phyloP scores from a whole-genome alignment of 176 grass and related monocot genomes.

The Cenchrus americanus region DNA sequence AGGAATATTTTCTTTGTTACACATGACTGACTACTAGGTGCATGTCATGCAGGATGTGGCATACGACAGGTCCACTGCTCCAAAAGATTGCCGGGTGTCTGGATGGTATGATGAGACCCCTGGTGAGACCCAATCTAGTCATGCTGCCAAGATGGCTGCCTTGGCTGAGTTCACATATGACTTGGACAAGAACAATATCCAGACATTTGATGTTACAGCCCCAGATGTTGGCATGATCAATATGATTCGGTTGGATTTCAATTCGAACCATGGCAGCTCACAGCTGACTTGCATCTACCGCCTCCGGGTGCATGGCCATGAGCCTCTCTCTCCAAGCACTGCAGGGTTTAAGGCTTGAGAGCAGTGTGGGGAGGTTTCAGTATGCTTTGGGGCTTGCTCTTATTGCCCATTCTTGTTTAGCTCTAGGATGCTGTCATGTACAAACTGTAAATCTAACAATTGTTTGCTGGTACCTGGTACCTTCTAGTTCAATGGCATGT shows the following conservation, averaged over 20 bases:
- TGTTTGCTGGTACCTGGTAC: conserved; percentile 16
- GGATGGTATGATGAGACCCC: conserved; percentile 61
- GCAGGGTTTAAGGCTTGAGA: conserved; percentile 28
- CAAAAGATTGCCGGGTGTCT: conserved; percentile 59
- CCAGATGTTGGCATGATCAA: conserved; percentile 51
- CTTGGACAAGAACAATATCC: conserved; percentile 61
- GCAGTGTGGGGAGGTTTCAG: background rate
- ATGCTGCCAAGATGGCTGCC: conserved; percentile 30
- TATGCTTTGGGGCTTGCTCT: background rate
- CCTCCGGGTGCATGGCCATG: conserved; percentile 67
- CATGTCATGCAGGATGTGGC: conserved; percentile 60
- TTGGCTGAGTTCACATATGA: conserved; percentile 63
- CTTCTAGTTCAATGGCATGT: conserved; percentile 13
- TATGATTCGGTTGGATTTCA: conserved; percentile 67
- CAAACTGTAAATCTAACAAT: conserved; percentile 44
- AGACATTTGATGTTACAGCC: conserved; percentile 56
- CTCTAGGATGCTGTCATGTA: conserved; percentile 35
- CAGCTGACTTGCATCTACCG: conserved; percentile 74
- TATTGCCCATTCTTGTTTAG: conserved; percentile 32
- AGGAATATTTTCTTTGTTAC: background rate
- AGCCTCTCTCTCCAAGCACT: conserved; percentile 34
- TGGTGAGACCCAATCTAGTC: conserved; percentile 25
- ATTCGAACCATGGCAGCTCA: conserved; percentile 74
- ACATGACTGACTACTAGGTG: background rate
- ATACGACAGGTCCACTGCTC: conserved; percentile 73